Evolutionary conservation across 768 basidiomycete species (phyloP), one percentile per base, ranked within the genome.

Genomic region (Lepiota brunneoincarnata): DNA sequence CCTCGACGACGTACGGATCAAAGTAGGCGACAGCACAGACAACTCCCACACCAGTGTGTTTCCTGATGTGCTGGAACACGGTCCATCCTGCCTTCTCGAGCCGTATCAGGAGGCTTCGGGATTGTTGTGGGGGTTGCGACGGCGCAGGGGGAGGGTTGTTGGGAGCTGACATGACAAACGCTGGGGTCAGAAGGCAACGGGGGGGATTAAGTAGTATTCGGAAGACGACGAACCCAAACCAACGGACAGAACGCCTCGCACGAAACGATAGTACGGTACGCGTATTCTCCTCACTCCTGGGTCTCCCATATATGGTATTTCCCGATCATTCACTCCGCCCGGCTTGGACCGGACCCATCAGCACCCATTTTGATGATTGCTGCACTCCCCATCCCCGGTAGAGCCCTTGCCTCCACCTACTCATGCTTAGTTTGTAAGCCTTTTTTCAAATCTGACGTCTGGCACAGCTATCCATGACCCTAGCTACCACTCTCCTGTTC

Each of bases 1-100:
- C 42, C 43, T 55, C 15, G 49, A 31, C n/a, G 21, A 75, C 87
- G 64, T 61, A 91, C 84, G 90, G 91, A 63, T 92, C 90, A 63
- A 91, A 90, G 68, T 94, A 95, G 0, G 92, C 93, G 7, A 94
- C 91, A 7, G 89, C 81, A 58, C 91, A 92, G 21, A 95, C 82
- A 43, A 93, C 73, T n/a, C 93, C 93, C 41, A 91, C 84, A 4
- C 93, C 93, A 2, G 82, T 80, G 65, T 91, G 89, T 60, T 75
- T 83, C 51, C 72, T 76, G 23, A 76, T 70, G 65, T 91, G 88
- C 59, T 76, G 74, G 41, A 72, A 63, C 20, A 78, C 57, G 10
- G 63, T 63, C 57, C 56, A 58, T 17, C 63, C 69, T n/a, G 65
- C 62, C 2, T 67, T 55, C 58, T 65, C 69, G n/a, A 72, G 47